phyloP scores from a whole-genome alignment of 2,329 filamentous ascomycete genomes.

The Aspergillus latus region DNA sequence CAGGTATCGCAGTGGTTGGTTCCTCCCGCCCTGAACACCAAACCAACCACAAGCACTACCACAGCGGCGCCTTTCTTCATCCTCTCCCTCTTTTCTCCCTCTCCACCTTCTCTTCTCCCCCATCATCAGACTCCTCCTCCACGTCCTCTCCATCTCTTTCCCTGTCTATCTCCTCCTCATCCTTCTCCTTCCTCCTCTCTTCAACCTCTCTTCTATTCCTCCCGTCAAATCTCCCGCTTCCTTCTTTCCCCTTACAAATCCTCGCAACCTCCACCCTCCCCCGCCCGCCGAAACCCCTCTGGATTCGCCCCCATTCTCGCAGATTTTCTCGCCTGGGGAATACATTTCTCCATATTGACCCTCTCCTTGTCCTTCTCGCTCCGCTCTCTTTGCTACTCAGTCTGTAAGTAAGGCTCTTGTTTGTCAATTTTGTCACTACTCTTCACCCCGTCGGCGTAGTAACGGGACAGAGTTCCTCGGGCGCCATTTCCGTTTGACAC shows the following conservation, averaged over 20 bases:
- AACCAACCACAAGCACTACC: background rate
- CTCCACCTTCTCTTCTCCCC: constrained; percentile 24
- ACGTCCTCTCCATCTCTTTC: constrained; percentile 20
- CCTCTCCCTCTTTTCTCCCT: constrained; percentile 21
- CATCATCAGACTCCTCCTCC: constrained; percentile 20
- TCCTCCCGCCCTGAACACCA: constrained; percentile 10
- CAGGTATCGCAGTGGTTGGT: background rate
- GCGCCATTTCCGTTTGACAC: constrained; percentile 6
- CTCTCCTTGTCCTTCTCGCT: background rate
- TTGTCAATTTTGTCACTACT: background rate
- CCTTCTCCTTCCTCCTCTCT: constrained; percentile 20
- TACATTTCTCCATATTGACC: background rate
- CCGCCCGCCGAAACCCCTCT: constrained; percentile 32
- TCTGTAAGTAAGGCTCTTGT: background rate
- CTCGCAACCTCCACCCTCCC: constrained; percentile 28
- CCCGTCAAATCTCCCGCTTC: constrained; percentile 14
- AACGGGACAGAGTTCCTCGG: constrained; percentile 1
- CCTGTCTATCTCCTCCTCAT: constrained; percentile 25
- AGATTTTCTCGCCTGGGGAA: constrained; percentile 15
- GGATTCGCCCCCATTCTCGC: constrained; percentile 23
- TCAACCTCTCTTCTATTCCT: constrained; percentile 17
- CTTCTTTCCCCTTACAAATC: constrained; percentile 22
- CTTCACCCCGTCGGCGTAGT: background rate
- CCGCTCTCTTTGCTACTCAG: background rate
- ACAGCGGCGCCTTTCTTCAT: constrained; percentile 15